phyloP scores from a whole-genome alignment of 2,329 filamentous ascomycete species.

The Fonsecaea erecta region DNA sequence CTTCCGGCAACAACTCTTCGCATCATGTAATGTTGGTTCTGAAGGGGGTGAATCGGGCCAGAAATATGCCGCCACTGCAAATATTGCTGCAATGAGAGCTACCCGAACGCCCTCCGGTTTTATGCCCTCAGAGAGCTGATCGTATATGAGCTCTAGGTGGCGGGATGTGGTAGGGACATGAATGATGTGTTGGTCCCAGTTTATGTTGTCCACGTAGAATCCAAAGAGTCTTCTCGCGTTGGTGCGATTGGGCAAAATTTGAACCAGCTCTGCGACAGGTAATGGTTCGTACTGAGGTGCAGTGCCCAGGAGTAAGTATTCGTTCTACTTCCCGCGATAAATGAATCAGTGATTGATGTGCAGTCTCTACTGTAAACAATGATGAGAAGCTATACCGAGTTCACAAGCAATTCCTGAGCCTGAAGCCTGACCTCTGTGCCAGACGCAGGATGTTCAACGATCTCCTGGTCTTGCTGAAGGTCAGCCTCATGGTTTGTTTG shows the following conservation, averaged over 20 bases:
- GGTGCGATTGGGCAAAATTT: background rate
- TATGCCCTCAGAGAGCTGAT: background rate
- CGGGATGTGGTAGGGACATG: background rate
- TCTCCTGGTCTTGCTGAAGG: too few relatives aligned
- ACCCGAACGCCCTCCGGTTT: background rate
- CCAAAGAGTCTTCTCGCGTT: background rate
- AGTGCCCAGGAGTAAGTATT: background rate
- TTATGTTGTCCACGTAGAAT: background rate
- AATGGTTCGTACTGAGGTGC: background rate
- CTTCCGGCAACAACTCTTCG: background rate
- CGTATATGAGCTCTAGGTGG: background rate
- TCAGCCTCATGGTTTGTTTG: too few relatives aligned
- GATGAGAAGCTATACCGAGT: background rate
- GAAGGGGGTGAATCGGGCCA: background rate
- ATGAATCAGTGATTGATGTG: too few relatives aligned
- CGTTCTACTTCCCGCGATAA: too few relatives aligned
- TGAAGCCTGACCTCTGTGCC: background rate
- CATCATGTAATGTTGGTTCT: too few relatives aligned
- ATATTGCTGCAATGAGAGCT: conserved; percentile 1
- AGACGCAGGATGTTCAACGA: background rate
- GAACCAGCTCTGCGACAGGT: background rate
- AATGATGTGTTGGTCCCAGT: conserved; percentile 1
- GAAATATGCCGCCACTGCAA: background rate
- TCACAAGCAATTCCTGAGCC: background rate
- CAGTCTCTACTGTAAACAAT: too few relatives aligned